Base-by-base conservation (phyloP, 2,329 filamentous ascomycete species). In the Stachybotrys chartarum region DNA sequence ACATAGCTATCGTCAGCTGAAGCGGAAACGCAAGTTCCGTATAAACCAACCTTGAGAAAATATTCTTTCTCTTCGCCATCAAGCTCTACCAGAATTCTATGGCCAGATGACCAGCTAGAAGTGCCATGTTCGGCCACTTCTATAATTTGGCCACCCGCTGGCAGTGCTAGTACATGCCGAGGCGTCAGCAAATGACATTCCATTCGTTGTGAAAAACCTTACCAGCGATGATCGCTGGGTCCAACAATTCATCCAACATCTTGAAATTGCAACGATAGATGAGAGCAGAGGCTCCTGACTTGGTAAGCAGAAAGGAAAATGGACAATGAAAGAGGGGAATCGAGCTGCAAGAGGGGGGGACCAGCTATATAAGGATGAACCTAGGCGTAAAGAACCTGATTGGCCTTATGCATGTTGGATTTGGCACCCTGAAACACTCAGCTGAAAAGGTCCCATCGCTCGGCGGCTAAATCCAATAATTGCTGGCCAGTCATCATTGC, bases 21-120 rank as follows among this genome's bases (percentile, higher is more conserved):
- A 39, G 35, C 7, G 35, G 35, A 7, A 7, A 12, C 35, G 35
- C 7, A 39, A 7, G 7, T 39, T 39, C 12, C 7, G 35, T 39
- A 39, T 12, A 39, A 12, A 39, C 48, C 32, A 14, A 52, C 50
- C 50, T 44, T 65, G 6, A 65, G 53, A 54, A 63, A 64, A 51
- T 57, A 63, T 2, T 56, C 52, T 7, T 59, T 54, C 16, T 54
- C 52, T 16, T 58, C 48, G 1, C 57, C 59, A 16, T 57, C 55
- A 17, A 48, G 53, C 24, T 63, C 59, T 12, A 60, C 48, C 14
- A 56, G 51, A 24, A 63, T n/a, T 42, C 54, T 57, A 24, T 58
- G 58, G 16, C 58, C 59, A 6, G 39, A 52, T 35, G 59, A 59
- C 58, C 58, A 61, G 32, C 46, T 57, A 10, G 54, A 42, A 6